A percentile compares a stretch with the other conserved stretches of the same genome.
Conservation (phyloP, 768 basidiomycete genomes). For the Leccinum arenicola region DNA sequence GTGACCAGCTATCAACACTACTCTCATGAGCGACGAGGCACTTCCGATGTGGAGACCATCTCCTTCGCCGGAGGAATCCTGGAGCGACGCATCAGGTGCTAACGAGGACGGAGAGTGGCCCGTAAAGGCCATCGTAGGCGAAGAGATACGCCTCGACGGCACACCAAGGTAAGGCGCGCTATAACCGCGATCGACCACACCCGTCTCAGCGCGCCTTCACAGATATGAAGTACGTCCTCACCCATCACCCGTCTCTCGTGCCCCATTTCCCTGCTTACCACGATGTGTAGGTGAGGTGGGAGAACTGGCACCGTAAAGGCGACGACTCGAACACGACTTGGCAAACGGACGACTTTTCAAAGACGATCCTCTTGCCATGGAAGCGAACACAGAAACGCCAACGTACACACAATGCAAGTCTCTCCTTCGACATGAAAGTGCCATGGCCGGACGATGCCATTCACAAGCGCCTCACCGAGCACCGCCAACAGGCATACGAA, state of each 20-base stretch:
- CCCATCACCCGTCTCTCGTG: not conserved
- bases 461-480: slow-evolving; percentile 40
- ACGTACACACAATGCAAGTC: slow-evolving; percentile 29
- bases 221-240: slow-evolving; percentile 31
- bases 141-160: slow-evolving; percentile 31
- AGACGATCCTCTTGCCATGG: slow-evolving; percentile 32
- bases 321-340: slow-evolving; percentile 57
- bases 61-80: slow-evolving; percentile 29
- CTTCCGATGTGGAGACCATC: slow-evolving; percentile 28
- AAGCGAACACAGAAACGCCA: slow-evolving; percentile 29
- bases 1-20: slow-evolving; percentile 14
- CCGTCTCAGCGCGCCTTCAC: slow-evolving; percentile 8
- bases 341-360: slow-evolving; percentile 32
- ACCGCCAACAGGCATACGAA: slow-evolving; percentile 43
- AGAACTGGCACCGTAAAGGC: slow-evolving; percentile 47
- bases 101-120: slow-evolving; percentile 34
- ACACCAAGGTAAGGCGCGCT: slow-evolving; percentile 21
- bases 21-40: not conserved
- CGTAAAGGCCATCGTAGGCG: slow-evolving; percentile 27
- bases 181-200: not conserved
- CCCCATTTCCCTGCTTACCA: not conserved
- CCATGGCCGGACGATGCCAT: slow-evolving; percentile 41
- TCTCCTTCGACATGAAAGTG: slow-evolving; percentile 38
- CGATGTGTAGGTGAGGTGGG: slow-evolving; percentile 48
- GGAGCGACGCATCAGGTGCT: slow-evolving; percentile 32